phyloP scores from a whole-genome alignment of 1,284 basidiomycete genomes.

The Exobasidium cylindrosporum region DNA sequence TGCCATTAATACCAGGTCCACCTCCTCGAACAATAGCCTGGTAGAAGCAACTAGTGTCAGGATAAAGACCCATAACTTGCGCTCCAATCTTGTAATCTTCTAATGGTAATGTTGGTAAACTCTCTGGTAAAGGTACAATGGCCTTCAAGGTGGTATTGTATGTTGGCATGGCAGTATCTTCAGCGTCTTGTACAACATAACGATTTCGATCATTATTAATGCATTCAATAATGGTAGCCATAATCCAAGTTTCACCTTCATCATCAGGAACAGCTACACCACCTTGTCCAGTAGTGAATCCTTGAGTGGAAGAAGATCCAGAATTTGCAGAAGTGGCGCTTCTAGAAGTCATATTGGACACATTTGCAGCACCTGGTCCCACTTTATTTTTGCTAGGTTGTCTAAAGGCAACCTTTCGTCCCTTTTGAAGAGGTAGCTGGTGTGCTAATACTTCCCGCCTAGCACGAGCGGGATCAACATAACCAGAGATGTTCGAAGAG shows the following conservation, averaged over 20 bases:
- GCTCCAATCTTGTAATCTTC: slow-evolving; percentile 40
- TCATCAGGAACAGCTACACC: slow-evolving; percentile 16
- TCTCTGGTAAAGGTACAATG: slow-evolving; percentile 49
- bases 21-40: slow-evolving; percentile 47
- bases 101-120: slow-evolving; percentile 39
- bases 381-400: slow-evolving; percentile 24
- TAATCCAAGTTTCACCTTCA: slow-evolving; percentile 43
- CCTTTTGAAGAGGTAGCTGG: slow-evolving; percentile 33
- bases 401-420: slow-evolving; percentile 38
- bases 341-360: not conserved
- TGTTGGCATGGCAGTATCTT: slow-evolving; percentile 10
- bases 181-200: slow-evolving; percentile 35
- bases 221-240: slow-evolving; percentile 37
- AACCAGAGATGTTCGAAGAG: not conserved
- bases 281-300: not conserved
- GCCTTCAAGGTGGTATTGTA: slow-evolving; percentile 43
- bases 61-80: slow-evolving; percentile 52
- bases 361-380: slow-evolving; percentile 9
- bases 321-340: not conserved
- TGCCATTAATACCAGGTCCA: slow-evolving; percentile 38
- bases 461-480: slow-evolving; percentile 26
- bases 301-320: not conserved
- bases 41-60: slow-evolving; percentile 55
- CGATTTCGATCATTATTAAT: slow-evolving; percentile 38
- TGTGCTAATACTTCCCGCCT: slow-evolving; percentile 21